Evolutionary conservation across 2,329 filamentous ascomycete genomes (phyloP).

Genomic region (Ceratocystis cacaofunesta): DNA sequence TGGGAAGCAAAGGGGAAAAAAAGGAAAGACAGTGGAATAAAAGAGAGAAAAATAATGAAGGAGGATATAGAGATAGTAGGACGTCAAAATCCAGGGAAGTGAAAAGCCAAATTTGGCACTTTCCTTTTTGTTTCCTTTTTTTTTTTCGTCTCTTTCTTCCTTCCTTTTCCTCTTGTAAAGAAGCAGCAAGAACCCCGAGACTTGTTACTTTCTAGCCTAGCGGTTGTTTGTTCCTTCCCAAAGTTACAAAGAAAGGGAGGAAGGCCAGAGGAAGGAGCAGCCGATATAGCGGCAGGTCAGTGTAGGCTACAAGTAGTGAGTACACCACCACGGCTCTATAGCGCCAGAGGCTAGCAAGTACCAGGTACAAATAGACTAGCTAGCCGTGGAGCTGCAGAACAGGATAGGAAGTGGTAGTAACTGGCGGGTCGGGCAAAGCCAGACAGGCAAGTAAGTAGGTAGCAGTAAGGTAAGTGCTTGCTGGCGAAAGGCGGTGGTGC

Average conservation of each 20-base stretch:
- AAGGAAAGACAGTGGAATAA: background rate
- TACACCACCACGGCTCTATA: no score
- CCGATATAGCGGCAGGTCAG: background rate
- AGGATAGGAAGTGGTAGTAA: background rate
- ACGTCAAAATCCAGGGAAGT: background rate
- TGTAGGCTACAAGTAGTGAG: no score
- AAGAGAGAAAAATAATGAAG: background rate
- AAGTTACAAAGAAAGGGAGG: background rate
- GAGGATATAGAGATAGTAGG: background rate
- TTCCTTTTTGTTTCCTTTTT: background rate
- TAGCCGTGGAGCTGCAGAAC: background rate
- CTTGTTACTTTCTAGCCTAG: background rate
- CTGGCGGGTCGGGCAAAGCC: background rate
- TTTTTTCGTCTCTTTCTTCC: background rate
- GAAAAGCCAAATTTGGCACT: background rate
- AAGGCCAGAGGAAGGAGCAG: background rate
- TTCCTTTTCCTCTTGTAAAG: background rate
- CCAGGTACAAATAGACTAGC: background rate
- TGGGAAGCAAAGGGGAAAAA: background rate
- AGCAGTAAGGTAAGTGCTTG: no score
- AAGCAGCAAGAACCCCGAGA: background rate
- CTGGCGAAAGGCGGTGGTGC: no score
- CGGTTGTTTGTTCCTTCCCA: background rate
- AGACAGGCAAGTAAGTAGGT: no score
- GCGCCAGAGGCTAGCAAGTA: background rate